Base-by-base conservation (phyloP, 176 grass and related monocot species). In the Lolium perenne region DNA sequence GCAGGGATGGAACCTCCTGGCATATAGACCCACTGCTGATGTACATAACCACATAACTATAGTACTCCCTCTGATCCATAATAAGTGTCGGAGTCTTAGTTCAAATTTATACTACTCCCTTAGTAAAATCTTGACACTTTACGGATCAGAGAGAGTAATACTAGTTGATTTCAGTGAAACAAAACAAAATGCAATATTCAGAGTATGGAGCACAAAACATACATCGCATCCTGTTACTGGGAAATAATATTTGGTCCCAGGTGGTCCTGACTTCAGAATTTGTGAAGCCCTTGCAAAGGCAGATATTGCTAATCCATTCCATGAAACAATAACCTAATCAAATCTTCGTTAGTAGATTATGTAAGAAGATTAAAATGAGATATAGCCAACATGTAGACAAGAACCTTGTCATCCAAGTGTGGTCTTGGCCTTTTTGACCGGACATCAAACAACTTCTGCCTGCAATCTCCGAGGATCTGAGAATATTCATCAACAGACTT, bases 371-470 rank as follows among this genome's bases (percentile, higher is more conserved):
- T 67, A 78, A 86, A 55, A 46, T 26, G 15, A 78, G 9, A 53
- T 57, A 26, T 61, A 21, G 0, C 25, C 20, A 59, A 54, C 22
- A 90, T 57, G 21, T 75, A 79, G 74, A 86, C 15, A 80, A 76
- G 51, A 78, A 97, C 96, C 96, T 98, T 98, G 48, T 94, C 96
- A 62, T 98, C 96, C 88, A 95, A 86, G 91, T 98, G 93, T 55
- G 96, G 96, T 62, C 86, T 93, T 87, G 96, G 93, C 63, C 93
- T 89, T 71, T 81, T 95, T 8, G 84, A 92, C 57, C 93, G 78
- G 48, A 80, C 51, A 86, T 92, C 73, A 91, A 95, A 98, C 43
- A 98, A 57, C 21, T 80, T 95, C 62, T 86, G 83, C 10, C 86
- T 85, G 53, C 93, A 94, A 71, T 72, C 79, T 60, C 90, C 96